phyloP scores from a whole-genome alignment of 2,329 filamentous ascomycete genomes.

The Penicillium sp. region DNA sequence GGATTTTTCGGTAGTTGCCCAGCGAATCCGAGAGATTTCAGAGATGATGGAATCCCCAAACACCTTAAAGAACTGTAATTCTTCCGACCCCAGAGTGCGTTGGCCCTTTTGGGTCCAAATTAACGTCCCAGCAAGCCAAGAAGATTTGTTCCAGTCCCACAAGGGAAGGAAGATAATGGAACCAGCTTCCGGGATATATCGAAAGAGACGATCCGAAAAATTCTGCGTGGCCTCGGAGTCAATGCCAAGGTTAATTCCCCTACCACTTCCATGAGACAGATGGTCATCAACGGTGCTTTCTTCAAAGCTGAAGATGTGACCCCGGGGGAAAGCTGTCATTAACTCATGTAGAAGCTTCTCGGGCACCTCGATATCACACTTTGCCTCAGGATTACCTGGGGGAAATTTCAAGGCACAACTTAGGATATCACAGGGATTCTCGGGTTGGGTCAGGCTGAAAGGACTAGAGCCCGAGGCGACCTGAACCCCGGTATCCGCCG shows the following conservation, averaged over 20 bases:
- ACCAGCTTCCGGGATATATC: neutral
- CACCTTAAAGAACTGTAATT: neutral
- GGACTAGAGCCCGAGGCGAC: neutral
- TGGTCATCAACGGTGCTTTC: neutral
- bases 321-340: neutral
- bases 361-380: neutral
- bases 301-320: neutral
- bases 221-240: neutral
- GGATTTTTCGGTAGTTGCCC: neutral
- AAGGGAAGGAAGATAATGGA: neutral
- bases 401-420: neutral
- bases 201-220: neutral
- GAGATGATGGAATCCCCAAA: neutral
- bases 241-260: neutral
- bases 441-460: neutral
- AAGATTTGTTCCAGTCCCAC: neutral
- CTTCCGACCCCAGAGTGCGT: neutral
- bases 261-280: neutral
- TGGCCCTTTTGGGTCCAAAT: neutral
- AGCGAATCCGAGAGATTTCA: neutral
- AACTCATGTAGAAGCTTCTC: neutral
- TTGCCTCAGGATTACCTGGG: neutral
- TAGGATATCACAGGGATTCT: neutral
- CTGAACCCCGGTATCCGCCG: neutral
- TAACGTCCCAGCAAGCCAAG: neutral